phyloP scores from a whole-genome alignment of 73 alveolate genomes.

The Paramecium octaurelia region DNA sequence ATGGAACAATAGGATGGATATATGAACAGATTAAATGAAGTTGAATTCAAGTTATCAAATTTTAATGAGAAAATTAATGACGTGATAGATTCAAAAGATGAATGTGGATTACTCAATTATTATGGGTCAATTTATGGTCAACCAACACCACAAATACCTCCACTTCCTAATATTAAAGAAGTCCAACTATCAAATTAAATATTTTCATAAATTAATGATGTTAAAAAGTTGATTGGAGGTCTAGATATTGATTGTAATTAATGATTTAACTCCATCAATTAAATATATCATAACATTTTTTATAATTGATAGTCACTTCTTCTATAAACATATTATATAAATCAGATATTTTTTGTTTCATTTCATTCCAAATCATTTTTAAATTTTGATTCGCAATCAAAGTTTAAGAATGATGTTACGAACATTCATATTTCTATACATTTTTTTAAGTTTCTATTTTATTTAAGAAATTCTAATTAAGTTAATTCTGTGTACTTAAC shows the following conservation, averaged over 20 bases:
- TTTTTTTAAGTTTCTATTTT: too few species aligned
- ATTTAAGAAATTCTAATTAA: too few species aligned
- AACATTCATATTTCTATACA: too few species aligned
- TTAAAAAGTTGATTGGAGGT: not conserved
- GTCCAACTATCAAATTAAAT: not conserved
- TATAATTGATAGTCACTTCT: too few species aligned
- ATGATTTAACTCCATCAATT: not conserved
- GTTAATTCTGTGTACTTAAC: too few species aligned
- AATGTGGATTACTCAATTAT: conserved; percentile 24
- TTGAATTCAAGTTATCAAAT: not conserved
- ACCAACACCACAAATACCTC: conserved; percentile 4
- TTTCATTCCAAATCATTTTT: too few species aligned
- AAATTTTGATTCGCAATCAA: too few species aligned
- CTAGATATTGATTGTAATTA: conserved; percentile 12
- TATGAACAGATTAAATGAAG: not conserved
- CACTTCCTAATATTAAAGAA: not conserved
- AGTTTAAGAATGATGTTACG: too few species aligned
- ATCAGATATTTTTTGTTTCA: too few species aligned
- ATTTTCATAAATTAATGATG: not conserved
- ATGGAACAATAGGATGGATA: not conserved
- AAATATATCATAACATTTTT: not conserved
- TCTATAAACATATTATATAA: not conserved
- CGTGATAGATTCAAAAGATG: not conserved
- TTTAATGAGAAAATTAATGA: conserved; percentile 28
- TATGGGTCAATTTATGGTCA: not conserved